These are phyloP conservation scores for Fraxinus nigra DNA, from an alignment of 305 asterid genomes.

Conservation along the genomic window DNA sequence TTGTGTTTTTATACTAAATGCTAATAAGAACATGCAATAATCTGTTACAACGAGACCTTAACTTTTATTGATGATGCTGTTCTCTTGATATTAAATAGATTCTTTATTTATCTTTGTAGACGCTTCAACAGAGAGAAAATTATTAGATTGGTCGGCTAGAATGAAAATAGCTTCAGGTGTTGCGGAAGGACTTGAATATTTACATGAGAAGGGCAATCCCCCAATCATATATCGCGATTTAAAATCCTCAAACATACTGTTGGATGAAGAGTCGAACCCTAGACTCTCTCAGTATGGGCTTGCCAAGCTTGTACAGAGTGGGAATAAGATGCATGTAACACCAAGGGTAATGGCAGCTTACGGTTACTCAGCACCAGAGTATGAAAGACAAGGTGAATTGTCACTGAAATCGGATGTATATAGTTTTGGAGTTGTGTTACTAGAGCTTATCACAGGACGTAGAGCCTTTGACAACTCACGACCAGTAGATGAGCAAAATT, in stretches of 20 bases:
- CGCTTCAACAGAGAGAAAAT: constrained; percentile 40
- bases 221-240: constrained; percentile 72
- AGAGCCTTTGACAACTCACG: constrained; percentile 60
- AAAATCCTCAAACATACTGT: constrained; percentile 59
- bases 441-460: constrained; percentile 89
- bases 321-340: constrained; percentile 49
- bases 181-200: constrained; percentile 82
- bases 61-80: neutral
- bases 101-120: constrained; percentile 36
- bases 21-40: neutral
- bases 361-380: constrained; percentile 89
- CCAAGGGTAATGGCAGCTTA: constrained; percentile 59
- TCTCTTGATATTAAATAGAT: neutral
- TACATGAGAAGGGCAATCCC: constrained; percentile 77
- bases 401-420: constrained; percentile 79
- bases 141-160: constrained; percentile 70
- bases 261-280: constrained; percentile 53
- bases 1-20: neutral
- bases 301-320: constrained; percentile 62
- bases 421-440: constrained; percentile 77
- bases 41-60: neutral
- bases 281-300: constrained; percentile 81
- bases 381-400: constrained; percentile 69
- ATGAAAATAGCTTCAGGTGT: constrained; percentile 82
- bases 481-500: constrained; percentile 67